Base-by-base conservation (phyloP, 2,329 filamentous ascomycete genomes). In the Aspergillus brasiliensis region DNA sequence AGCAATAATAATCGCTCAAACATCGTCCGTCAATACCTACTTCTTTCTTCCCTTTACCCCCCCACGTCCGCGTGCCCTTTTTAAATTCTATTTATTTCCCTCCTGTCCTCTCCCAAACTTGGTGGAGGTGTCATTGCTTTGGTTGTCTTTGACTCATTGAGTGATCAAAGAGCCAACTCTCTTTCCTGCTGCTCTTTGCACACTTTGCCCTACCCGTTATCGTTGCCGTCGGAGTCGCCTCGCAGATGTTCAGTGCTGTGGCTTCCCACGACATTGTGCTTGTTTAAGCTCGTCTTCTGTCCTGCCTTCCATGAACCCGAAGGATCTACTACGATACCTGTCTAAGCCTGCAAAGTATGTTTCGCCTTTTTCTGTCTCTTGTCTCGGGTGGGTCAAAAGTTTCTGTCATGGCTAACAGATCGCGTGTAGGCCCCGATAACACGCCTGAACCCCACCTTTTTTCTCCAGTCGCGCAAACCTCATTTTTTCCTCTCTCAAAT, bases 341-440 rank as follows among this genome's bases (percentile, higher is more conserved):
- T 96, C 91, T 77, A 95, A 95, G 84, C 92, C 92, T 76, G 91
- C 91, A 79, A 96, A 96, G 92, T 96, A 81, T 76, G 90, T 65
- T 61, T 37, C 48, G 51, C n/a, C 57, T 31, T 51, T 34, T 38
- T 56, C 56, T 56, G 10, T 23, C 7, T 27, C 44, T 55, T 23
- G 34, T 51, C 59, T 44, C 44, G 44, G 44, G 54, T 37, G 5
- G 57, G 51, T 48, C 40, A 44, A 44, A 42, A 21, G 40, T 34
- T 15, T 25, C 19, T 47, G 10, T 8, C 38, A 52, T 55, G 38
- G 62, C 57, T 68, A 62, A 64, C 67, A 62, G 55, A 60, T 63
- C 19, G 61, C 52, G 63, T 47, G 31, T 61, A 88, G 86, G 83
- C 86, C 86, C 77, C 83, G 86, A 88, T 89, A 89, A 87, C 81